phyloP scores from a whole-genome alignment of 2,329 filamentous ascomycete species.

The Stachybotrys chlorohalonatus region DNA sequence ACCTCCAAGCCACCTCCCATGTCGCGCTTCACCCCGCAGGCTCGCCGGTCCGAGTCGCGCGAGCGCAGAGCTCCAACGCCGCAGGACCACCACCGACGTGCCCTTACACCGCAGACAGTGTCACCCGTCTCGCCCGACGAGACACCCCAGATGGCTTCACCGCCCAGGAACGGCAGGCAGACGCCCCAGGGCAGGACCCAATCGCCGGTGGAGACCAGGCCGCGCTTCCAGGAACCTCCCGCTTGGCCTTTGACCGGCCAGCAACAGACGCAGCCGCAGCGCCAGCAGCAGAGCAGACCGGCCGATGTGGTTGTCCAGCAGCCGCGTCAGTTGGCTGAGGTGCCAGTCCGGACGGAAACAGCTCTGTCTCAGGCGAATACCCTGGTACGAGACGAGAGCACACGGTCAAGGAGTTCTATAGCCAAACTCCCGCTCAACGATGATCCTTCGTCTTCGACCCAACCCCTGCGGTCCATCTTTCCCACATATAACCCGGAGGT shows the following conservation, averaged over 20 bases:
- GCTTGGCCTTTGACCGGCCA: constrained; percentile 1
- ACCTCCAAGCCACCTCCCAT: constrained; percentile 19
- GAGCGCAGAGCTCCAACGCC: constrained; percentile 27
- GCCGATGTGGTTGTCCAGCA: constrained; percentile 22
- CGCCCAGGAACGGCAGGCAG: constrained; percentile 21
- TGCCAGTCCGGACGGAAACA: constrained; percentile 37
- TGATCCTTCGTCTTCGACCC: constrained; percentile 17
- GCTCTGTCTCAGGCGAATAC: constrained; percentile 42
- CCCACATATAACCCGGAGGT: constrained; percentile 63
- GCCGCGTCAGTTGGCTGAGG: constrained; percentile 30
- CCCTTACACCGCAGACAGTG: constrained; percentile 13
- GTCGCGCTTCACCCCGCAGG: constrained; percentile 27
- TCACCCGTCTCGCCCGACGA: constrained; percentile 9
- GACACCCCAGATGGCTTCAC: constrained; percentile 8
- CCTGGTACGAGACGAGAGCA: constrained; percentile 39
- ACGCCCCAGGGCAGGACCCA: constrained; percentile 21
- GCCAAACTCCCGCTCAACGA: constrained; percentile 41
- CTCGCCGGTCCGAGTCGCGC: constrained; percentile 25
- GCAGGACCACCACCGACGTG: constrained; percentile 13
- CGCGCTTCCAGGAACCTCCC: constrained; percentile 14
- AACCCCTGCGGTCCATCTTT: constrained; percentile 60
- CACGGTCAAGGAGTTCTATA: constrained; percentile 45
- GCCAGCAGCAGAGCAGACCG: constrained; percentile 1
- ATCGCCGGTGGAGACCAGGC: constrained; percentile 23
- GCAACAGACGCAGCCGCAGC: background rate